Base-by-base conservation (phyloP, 78 protist genomes). In the Bodo saltans region DNA sequence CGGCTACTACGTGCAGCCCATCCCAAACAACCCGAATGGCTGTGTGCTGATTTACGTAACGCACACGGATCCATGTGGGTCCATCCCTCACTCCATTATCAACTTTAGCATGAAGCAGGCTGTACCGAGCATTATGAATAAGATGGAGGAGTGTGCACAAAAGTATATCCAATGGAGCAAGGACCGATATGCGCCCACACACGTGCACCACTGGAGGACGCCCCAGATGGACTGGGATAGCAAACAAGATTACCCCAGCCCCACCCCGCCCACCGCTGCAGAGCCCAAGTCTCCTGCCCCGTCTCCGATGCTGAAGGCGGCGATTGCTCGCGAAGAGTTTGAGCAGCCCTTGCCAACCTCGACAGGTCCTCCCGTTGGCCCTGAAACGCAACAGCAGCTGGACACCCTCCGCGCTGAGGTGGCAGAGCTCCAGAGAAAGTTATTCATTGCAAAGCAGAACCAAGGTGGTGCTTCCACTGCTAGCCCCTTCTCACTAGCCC, bases 61-160 rank as follows among this genome's bases (percentile, higher is more conserved):
- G 34, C 81, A 76, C 34, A 42, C 81, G 26, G 81, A 76, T 27
- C 81, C 81, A 2, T 42, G 42, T 3, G 81, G 81, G 39, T 37
- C 69, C 42, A 76, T 76, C 34, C 81, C 81, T 8, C 34, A 28
- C 67, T 21, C 3, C 30, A 27, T 76, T 8, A 17, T 76, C 40
- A 76, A 76, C 81, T 1, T 35, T 3, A 67, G 17, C 81, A 76
- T 76, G 27, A 76, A 47, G 42, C 8, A 68, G 37, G 12, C 3
- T 3, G 81, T 28, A 25, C 81, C 81, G 28, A 39, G 27, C 37
- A 68, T 76, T 12, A 40, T 76, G 32, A 2, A 3, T 3, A 76
- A 76, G 41, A 4, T 76, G 32, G 29, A 60, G 67, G 60, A 67
- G n/a, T 8, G 1, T 29, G 40, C 81, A 33, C 1, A 3, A 1